Percentiles rank a stretch among this genome's conserved stretches.
These are phyloP conservation scores for Tagetes erecta DNA, from an alignment of 129 eudicot species.

Conservation along the genomic window DNA sequence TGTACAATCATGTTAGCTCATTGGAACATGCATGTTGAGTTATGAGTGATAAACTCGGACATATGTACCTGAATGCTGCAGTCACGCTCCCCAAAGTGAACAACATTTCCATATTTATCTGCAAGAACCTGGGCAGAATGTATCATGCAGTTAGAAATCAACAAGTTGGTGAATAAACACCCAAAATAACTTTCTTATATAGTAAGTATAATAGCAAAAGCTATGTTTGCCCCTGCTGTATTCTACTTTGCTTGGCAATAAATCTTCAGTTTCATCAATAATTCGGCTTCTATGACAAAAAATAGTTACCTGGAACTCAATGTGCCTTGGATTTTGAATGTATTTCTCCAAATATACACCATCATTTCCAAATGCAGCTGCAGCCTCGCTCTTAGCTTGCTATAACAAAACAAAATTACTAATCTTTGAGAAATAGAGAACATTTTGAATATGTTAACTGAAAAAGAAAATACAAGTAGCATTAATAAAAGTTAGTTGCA, in stretches of 20 bases:
- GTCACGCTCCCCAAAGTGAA: slow-evolving; percentile 99
- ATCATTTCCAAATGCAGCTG: slow-evolving; percentile 98
- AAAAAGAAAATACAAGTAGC: slow-evolving; percentile 2
- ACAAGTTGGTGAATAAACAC: slow-evolving; percentile 19
- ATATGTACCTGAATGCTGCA: slow-evolving; percentile 93
- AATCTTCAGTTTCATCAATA: slow-evolving; percentile 9
- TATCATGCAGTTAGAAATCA: slow-evolving; percentile 25
- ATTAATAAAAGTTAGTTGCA: slow-evolving; percentile 14
- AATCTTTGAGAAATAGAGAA: slow-evolving; percentile 20
- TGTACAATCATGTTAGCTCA: slow-evolving; percentile 9
- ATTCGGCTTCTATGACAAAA: slow-evolving; percentile 14
- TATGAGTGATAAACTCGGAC: background rate
- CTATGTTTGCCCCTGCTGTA: background rate
- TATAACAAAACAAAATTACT: slow-evolving; percentile 27
- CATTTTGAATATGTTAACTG: slow-evolving; percentile 12
- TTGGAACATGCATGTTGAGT: slow-evolving; percentile 11
- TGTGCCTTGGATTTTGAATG: slow-evolving; percentile 92
- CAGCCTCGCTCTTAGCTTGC: slow-evolving; percentile 99
- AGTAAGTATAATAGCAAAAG: background rate
- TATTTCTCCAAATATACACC: slow-evolving; percentile 95
- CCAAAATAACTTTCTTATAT: slow-evolving; percentile 16
- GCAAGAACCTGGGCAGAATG: slow-evolving; percentile 76
- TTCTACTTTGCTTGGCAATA: background rate
- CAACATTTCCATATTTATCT: slow-evolving; percentile 93
- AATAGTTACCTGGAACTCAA: slow-evolving; percentile 85